Conservation (phyloP, 179 eudicot species). For the Carnegiea gigantea region DNA sequence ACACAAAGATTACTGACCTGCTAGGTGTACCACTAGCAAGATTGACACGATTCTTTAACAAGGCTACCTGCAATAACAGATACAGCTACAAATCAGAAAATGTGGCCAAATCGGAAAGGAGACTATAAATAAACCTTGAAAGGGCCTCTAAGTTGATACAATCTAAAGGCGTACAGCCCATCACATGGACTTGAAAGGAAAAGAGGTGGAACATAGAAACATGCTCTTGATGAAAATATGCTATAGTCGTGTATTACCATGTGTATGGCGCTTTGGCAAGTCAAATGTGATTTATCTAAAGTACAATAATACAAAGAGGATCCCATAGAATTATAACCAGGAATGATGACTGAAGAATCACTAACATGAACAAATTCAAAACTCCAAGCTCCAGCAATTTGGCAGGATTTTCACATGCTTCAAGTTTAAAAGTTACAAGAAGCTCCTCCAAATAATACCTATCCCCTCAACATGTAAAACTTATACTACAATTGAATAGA, state of each 20-base stretch:
- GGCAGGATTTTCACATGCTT: too few species aligned
- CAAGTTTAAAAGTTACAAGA: too few species aligned
- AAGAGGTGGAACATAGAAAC: background rate
- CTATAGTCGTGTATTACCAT: background rate
- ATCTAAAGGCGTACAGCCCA: background rate
- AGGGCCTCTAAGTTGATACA: background rate
- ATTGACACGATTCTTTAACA: constrained; percentile 74
- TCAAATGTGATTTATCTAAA: too few species aligned
- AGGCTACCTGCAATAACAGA: constrained; percentile 48
- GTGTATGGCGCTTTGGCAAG: too few species aligned
- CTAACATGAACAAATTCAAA: too few species aligned
- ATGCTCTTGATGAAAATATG: background rate
- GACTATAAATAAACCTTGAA: background rate
- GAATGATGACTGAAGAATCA: too few species aligned
- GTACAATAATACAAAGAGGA: too few species aligned
- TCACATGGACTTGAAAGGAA: background rate
- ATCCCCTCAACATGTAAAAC: too few species aligned
- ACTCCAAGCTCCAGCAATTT: too few species aligned
- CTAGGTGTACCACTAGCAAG: constrained; percentile 89
- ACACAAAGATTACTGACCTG: constrained; percentile 45
- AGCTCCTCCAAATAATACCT: too few species aligned
- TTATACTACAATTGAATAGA: background rate
- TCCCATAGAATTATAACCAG: too few species aligned
- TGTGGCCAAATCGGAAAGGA: background rate
- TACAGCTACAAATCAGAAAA: constrained; percentile 9